Evolutionary conservation across 768 basidiomycete genomes (phyloP).

Genomic region (Suillus paluster): DNA sequence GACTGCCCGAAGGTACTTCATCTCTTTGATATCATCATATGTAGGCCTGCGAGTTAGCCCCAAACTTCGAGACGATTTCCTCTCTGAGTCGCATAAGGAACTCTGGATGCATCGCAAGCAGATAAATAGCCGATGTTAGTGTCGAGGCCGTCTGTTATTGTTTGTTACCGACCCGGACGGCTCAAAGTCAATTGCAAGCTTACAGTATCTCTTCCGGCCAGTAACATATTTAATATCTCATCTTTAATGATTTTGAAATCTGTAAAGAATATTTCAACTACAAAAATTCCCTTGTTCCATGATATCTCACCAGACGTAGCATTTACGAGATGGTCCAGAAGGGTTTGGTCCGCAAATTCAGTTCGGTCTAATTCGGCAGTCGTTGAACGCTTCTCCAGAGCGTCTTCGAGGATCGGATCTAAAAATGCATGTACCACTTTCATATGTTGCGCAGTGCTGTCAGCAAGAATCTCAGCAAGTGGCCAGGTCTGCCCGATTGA

Average conservation of each 20-base stretch:
- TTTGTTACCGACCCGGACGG: not conserved
- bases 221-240: conserved; percentile 46
- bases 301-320: conserved; percentile 39
- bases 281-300: not conserved
- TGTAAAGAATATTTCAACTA: conserved; percentile 2
- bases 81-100: conserved; percentile 43
- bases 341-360: conserved; percentile 37
- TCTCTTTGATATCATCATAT: conserved; percentile 45
- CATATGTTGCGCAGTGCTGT: conserved; percentile 39
- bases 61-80: conserved; percentile 46
- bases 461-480: conserved; percentile 40
- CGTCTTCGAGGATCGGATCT: conserved; percentile 44
- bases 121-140: conserved; percentile 49
- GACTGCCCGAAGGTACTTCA: conserved; percentile 50
- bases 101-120: conserved; percentile 49
- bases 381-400: conserved; percentile 30
- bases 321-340: conserved; percentile 46
- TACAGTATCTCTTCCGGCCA: conserved; percentile 51
- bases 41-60: conserved; percentile 39
- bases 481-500: conserved; percentile 44
- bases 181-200: conserved; percentile 5
- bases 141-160: conserved; percentile 45
- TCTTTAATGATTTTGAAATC: conserved; percentile 42
- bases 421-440: conserved; percentile 42
- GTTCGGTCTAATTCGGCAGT: conserved; percentile 14